These are phyloP conservation scores for Cinnamomum chago DNA, from an alignment of 164 flowering plant genomes.

Conservation along the genomic window DNA sequence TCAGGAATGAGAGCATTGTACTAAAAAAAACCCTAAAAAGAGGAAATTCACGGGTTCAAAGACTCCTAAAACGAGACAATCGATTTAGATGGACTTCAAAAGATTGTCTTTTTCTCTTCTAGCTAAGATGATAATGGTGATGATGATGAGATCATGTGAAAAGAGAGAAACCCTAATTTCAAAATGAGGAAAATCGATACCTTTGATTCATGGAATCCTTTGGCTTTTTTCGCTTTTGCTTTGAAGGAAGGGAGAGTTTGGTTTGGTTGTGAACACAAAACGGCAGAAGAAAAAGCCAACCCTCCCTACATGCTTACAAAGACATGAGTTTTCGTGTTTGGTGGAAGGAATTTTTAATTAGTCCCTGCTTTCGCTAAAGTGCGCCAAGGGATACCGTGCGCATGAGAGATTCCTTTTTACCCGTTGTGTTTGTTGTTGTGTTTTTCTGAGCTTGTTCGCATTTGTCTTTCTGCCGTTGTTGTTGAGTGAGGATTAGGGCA, in stretches of 20 bases:
- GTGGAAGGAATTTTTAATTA: neutral
- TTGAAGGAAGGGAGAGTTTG: neutral
- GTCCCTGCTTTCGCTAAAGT: neutral
- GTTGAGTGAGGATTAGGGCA: too few relatives aligned
- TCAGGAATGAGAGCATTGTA: too few relatives aligned
- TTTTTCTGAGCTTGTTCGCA: too few relatives aligned
- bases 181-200: neutral
- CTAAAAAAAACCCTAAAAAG: neutral
- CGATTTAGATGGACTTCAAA: neutral
- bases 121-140: neutral
- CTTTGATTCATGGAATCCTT: neutral
- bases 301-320: neutral
- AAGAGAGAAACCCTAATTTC: neutral
- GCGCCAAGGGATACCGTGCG: neutral
- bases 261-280: neutral
- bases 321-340: neutral
- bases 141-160: neutral
- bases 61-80: neutral
- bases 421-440: too few relatives aligned
- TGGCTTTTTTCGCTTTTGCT: neutral
- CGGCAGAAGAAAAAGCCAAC: neutral
- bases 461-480: too few relatives aligned
- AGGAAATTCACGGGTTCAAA: neutral
- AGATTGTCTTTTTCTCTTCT: neutral
- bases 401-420: neutral